Percentiles rank a stretch among this genome's conserved stretches.
Conservation (phyloP, 2,329 filamentous ascomycete genomes). For the Fusarium nematophilum region DNA sequence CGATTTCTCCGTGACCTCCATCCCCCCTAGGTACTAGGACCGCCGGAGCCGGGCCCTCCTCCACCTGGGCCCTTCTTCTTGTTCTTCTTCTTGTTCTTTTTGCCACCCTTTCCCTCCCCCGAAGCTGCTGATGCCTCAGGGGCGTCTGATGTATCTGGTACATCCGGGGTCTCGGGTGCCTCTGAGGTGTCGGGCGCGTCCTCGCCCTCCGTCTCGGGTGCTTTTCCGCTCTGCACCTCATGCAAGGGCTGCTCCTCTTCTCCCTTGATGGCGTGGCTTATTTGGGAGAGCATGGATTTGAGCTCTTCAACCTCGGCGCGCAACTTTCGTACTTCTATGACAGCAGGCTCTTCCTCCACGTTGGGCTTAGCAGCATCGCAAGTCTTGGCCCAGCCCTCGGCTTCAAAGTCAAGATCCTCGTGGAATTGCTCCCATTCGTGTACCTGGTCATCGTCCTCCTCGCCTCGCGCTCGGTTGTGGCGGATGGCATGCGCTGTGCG, state of each 20-base stretch:
- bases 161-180: conserved; percentile 24
- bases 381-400: conserved; percentile 85
- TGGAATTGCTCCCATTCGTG: conserved; percentile 94
- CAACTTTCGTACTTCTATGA: conserved; percentile 74
- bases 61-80: conserved; percentile 40
- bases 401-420: conserved; percentile 79
- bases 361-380: conserved; percentile 83
- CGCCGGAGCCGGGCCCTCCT: conserved; percentile 13
- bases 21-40: conserved; percentile 23
- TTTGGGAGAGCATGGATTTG: conserved; percentile 58
- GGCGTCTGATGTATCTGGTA: conserved; percentile 19
- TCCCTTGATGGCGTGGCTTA: conserved; percentile 42
- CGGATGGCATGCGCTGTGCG: conserved; percentile 73
- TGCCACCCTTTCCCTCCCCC: conserved; percentile 30
- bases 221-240: conserved; percentile 15
- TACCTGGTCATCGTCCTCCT: conserved; percentile 87
- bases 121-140: conserved; percentile 27
- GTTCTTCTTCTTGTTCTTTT: conserved; percentile 43
- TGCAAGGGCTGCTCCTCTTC: conserved; percentile 6
- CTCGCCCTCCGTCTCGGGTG: conserved; percentile 13
- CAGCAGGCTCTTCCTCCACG: conserved; percentile 80
- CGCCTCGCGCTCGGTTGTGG: conserved; percentile 80
- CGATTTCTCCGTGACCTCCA: neutral
- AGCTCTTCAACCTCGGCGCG: conserved; percentile 69
- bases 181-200: conserved; percentile 23